Conservation (phyloP, 441 rosid genomes). For the Mallotus repandus region DNA sequence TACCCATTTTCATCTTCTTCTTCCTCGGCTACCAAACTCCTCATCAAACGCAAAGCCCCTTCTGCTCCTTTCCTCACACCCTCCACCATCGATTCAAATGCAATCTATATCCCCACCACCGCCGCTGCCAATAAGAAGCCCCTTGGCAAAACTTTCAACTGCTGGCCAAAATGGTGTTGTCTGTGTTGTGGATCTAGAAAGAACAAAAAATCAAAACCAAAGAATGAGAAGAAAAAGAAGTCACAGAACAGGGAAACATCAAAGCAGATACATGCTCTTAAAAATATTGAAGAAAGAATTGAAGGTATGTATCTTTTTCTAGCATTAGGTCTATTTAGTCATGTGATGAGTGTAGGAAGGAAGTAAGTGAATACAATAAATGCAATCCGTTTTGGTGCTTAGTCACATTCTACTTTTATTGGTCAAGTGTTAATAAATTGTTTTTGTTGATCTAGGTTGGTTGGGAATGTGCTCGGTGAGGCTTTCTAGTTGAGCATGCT, state of each 20-base stretch:
- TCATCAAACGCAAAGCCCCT: too few relatives aligned
- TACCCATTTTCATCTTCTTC: too few relatives aligned
- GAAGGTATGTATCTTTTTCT: constrained; percentile 49
- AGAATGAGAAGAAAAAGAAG: constrained; percentile 38
- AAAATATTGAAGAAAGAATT: constrained; percentile 76
- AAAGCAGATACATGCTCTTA: constrained; percentile 77
- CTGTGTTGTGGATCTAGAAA: constrained; percentile 56
- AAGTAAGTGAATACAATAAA: constrained; percentile 42
- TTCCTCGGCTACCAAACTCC: too few relatives aligned
- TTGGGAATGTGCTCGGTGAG: constrained; percentile 94
- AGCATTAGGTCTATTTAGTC: not conserved
- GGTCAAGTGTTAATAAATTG: not conserved
- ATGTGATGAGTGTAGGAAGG: constrained; percentile 44
- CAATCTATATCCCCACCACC: too few relatives aligned
- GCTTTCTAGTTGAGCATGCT: too few relatives aligned
- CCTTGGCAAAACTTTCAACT: constrained; percentile 80
- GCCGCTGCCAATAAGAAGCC: constrained; percentile 52
- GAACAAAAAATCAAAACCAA: constrained; percentile 52
- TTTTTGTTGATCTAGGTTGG: constrained; percentile 63
- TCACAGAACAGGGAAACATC: constrained; percentile 50
- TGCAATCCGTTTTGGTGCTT: not conserved
- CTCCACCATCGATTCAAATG: too few relatives aligned
- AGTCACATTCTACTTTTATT: not conserved
- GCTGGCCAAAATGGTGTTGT: constrained; percentile 95
- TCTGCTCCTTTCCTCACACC: too few relatives aligned